A percentile compares a stretch with the other conserved stretches of the same genome.
Conservation (phyloP, 805 yeast species). For the Kockiozyma suomiensis region DNA sequence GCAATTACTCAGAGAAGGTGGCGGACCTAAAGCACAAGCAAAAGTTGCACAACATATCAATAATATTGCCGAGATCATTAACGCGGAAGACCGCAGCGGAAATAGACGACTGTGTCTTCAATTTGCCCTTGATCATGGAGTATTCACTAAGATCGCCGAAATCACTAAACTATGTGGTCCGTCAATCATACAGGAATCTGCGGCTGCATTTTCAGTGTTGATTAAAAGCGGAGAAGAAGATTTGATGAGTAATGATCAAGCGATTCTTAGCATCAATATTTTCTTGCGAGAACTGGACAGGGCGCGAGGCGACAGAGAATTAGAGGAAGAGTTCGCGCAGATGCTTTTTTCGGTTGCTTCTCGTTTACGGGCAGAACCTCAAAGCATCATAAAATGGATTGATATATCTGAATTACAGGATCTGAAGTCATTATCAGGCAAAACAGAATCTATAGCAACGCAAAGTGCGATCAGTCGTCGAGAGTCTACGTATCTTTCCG, state of each 20-base stretch:
- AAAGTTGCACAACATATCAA: conserved; percentile 17
- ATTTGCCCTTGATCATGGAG: conserved; percentile 28
- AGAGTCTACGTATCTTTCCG: background rate
- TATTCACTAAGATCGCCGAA: conserved; percentile 30
- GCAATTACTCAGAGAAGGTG: conserved; percentile 6
- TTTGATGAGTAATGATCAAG: conserved; percentile 27
- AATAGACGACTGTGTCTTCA: conserved; percentile 18
- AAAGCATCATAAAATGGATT: conserved; percentile 31
- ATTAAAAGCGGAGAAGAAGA: conserved; percentile 27
- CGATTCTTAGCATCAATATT: conserved; percentile 19
- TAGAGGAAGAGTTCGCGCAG: conserved; percentile 32
- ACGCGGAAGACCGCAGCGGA: conserved; percentile 18
- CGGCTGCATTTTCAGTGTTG: conserved; percentile 25
- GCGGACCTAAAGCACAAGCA: conserved; percentile 1
- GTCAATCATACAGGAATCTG: conserved; percentile 15
- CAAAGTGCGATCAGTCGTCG: background rate
- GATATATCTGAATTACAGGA: background rate
- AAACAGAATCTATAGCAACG: background rate
- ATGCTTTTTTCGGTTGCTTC: conserved; percentile 33
- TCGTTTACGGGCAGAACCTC: conserved; percentile 31
- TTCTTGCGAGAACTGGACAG: conserved; percentile 19
- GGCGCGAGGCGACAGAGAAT: conserved; percentile 9
- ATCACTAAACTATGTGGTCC: conserved; percentile 17
- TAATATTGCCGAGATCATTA: conserved; percentile 22
- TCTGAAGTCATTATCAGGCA: background rate